Percentiles rank a stretch among this genome's conserved stretches.
These are phyloP conservation scores for Berberis thunbergii DNA, from an alignment of 164 flowering plant species.

Conservation along the genomic window DNA sequence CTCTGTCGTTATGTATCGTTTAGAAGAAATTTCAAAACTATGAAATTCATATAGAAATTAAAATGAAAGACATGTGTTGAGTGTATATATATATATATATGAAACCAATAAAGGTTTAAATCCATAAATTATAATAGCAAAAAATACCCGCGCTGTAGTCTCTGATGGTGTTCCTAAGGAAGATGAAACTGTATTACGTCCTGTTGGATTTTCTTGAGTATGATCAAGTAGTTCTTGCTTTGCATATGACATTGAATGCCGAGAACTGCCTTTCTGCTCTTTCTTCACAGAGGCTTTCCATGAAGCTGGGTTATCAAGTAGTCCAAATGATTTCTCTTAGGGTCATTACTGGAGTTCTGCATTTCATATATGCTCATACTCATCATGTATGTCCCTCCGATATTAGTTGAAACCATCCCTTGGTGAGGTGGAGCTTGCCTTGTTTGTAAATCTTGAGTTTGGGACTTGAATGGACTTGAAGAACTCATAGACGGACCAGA, in stretches of 20 bases:
- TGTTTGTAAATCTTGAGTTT: constrained; percentile 50
- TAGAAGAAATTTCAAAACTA: too few relatives aligned
- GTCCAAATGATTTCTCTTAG: constrained; percentile 47
- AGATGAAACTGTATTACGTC: constrained; percentile 2
- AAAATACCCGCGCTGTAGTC: constrained; percentile 3
- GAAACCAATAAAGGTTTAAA: not conserved
- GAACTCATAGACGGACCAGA: constrained; percentile 33
- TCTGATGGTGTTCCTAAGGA: not conserved
- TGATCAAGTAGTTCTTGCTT: constrained; percentile 68
- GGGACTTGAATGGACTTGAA: constrained; percentile 37
- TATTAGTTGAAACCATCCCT: constrained; percentile 30
- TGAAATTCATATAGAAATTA: too few relatives aligned
- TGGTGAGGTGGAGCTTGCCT: constrained; percentile 52
- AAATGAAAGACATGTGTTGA: too few relatives aligned
- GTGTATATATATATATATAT: too few relatives aligned
- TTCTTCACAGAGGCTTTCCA: constrained; percentile 43
- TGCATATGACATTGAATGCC: constrained; percentile 31
- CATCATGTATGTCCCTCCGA: constrained; percentile 30
- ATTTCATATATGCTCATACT: constrained; percentile 42
- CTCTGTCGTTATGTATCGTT: too few relatives aligned
- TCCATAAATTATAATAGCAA: not conserved
- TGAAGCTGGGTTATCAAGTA: constrained; percentile 32
- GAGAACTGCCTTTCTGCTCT: constrained; percentile 32
- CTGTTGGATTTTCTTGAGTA: constrained; percentile 33
- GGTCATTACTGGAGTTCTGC: constrained; percentile 39